phyloP scores from a whole-genome alignment of 805 yeast genomes.

The Schwanniomyces yamadae region DNA sequence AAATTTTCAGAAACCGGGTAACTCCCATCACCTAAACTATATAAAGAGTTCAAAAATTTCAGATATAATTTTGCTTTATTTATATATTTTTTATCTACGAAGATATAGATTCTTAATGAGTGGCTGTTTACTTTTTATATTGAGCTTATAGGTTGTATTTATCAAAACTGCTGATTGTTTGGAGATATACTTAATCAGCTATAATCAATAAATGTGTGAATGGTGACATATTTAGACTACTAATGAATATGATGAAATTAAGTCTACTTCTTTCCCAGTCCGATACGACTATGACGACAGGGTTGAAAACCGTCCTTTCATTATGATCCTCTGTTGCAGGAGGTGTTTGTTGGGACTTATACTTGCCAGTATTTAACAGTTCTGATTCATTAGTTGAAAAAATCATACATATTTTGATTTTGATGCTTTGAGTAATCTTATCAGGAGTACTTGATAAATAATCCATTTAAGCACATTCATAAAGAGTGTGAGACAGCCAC shows the following conservation, averaged over 20 bases:
- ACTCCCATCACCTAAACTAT: background rate
- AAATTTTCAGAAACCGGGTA: slow-evolving; percentile 3
- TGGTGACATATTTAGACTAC: background rate
- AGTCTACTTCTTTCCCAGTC: slow-evolving; percentile 89
- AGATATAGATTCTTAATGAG: no score
- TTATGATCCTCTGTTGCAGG: slow-evolving; percentile 39
- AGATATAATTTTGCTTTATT: no score
- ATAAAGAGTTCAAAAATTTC: no score
- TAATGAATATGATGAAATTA: slow-evolving; percentile 42
- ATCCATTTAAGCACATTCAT: slow-evolving; percentile 26
- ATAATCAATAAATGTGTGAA: background rate
- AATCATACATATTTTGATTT: background rate
- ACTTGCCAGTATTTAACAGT: slow-evolving; percentile 82
- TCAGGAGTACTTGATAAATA: slow-evolving; percentile 8
- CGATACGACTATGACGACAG: slow-evolving; percentile 91
- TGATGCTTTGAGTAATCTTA: no score
- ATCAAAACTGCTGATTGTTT: slow-evolving; percentile 1
- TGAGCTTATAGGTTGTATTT: slow-evolving; percentile 22
- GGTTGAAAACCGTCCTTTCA: slow-evolving; percentile 56
- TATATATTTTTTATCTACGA: no score
- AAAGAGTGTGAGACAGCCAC: slow-evolving; percentile 9
- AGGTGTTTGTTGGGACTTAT: slow-evolving; percentile 55
- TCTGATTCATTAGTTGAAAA: slow-evolving; percentile 48
- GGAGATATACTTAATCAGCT: background rate
- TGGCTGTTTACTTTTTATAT: slow-evolving; percentile 13